Percentiles rank a stretch among this genome's conserved stretches.
These are phyloP conservation scores for Astrephomene gubernaculifera DNA, from an alignment of 139 green algal genomes.

Conservation along the genomic window DNA sequence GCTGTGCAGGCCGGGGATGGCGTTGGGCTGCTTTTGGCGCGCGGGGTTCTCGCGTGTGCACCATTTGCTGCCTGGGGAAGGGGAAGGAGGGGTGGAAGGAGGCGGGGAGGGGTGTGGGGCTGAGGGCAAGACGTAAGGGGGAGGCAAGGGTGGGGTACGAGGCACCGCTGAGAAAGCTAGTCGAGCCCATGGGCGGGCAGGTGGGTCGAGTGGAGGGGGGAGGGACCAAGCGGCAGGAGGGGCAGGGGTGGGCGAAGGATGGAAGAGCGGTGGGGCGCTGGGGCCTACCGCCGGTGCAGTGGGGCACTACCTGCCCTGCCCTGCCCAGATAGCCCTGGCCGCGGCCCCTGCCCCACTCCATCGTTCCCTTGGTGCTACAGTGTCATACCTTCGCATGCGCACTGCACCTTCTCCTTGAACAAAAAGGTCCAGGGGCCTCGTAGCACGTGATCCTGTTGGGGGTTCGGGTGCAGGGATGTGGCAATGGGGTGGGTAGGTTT, in stretches of 20 bases:
- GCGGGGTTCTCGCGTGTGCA: slow-evolving; percentile 66
- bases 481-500: too few relatives aligned
- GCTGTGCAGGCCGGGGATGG: slow-evolving; percentile 74
- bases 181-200: too few relatives aligned
- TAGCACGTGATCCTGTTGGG: slow-evolving; percentile 68
- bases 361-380: background rate
- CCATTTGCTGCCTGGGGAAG: slow-evolving; percentile 49
- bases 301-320: too few relatives aligned
- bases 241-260: too few relatives aligned
- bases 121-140: too few relatives aligned
- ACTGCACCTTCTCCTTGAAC: slow-evolving; percentile 66
- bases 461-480: background rate
- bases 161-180: too few relatives aligned
- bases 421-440: slow-evolving; percentile 56
- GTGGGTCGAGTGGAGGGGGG: too few relatives aligned
- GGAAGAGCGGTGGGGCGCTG: too few relatives aligned
- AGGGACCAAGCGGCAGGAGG: too few relatives aligned
- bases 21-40: slow-evolving; percentile 55
- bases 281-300: too few relatives aligned
- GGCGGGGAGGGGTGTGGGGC: too few relatives aligned
- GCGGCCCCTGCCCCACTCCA: background rate
- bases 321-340: background rate
- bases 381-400: slow-evolving; percentile 60
- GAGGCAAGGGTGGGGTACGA: too few relatives aligned
- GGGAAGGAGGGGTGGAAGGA: background rate